These are phyloP conservation scores for Penicillium frequentans DNA, from an alignment of 2,329 filamentous ascomycete genomes.

Conservation along the genomic window DNA sequence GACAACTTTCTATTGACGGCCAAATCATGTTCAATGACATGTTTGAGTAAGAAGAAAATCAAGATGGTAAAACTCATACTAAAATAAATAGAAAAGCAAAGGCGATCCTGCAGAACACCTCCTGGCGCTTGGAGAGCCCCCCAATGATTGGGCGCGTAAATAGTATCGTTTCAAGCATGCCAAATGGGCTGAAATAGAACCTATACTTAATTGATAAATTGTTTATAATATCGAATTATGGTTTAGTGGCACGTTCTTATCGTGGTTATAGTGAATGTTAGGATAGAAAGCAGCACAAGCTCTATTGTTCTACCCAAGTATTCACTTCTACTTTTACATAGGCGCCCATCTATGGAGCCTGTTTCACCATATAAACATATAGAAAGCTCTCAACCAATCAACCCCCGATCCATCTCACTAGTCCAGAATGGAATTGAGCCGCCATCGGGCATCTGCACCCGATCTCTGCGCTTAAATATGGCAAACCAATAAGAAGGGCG, in stretches of 20 bases:
- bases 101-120: not conserved
- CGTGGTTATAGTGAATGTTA: no score
- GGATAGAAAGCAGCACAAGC: not conserved
- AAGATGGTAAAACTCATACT: not conserved
- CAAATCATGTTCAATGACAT: not conserved
- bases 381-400: conserved; percentile 12
- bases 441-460: conserved; percentile 3
- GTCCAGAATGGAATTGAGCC: conserved; percentile 5
- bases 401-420: not conserved
- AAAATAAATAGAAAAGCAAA: not conserved
- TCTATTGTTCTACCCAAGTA: not conserved
- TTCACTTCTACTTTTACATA: not conserved
- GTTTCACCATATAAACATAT: conserved; percentile 17
- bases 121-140: conserved; percentile 6
- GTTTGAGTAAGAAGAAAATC: not conserved
- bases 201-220: not conserved
- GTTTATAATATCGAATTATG: no score
- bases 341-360: not conserved
- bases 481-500: not conserved
- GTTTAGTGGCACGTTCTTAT: no score
- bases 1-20: not conserved
- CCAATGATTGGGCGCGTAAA: conserved; percentile 14
- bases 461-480: conserved; percentile 11
- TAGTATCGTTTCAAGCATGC: conserved; percentile 7
- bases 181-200: not conserved